A percentile compares a stretch with the other conserved stretches of the same genome.
Conservation (phyloP, 2,329 filamentous ascomycete genomes). For the Colletotrichum lini region DNA sequence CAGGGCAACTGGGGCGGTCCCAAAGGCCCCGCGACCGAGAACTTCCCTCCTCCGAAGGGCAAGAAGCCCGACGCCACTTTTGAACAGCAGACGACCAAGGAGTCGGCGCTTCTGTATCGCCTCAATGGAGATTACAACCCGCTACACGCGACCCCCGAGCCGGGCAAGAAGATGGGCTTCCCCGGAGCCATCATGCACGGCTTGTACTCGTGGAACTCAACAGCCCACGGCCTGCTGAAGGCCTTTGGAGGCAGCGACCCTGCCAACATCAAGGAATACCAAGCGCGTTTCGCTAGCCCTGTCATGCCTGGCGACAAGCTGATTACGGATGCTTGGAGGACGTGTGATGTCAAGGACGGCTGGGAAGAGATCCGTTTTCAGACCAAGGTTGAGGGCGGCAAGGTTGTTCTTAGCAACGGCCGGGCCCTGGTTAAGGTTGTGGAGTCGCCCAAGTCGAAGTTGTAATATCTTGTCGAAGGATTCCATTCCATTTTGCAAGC, state of each 20-base stretch:
- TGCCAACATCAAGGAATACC: slow-evolving; percentile 87
- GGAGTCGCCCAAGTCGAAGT: slow-evolving; percentile 70
- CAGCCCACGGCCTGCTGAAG: slow-evolving; percentile 80
- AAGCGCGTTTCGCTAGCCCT: slow-evolving; percentile 88
- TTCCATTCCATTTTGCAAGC: neutral
- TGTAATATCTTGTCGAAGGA: slow-evolving; percentile 59
- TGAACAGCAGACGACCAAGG: slow-evolving; percentile 77
- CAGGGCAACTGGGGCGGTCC: slow-evolving; percentile 90
- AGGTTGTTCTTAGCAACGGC: slow-evolving; percentile 90
- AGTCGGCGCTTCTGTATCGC: slow-evolving; percentile 84
- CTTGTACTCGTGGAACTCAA: slow-evolving; percentile 88
- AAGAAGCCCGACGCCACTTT: slow-evolving; percentile 79
- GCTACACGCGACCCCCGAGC: slow-evolving; percentile 88
- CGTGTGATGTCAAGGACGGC: slow-evolving; percentile 73
- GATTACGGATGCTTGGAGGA: slow-evolving; percentile 85
- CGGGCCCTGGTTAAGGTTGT: slow-evolving; percentile 81
- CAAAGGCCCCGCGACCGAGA: slow-evolving; percentile 86
- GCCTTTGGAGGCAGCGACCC: slow-evolving; percentile 83
- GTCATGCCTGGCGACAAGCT: slow-evolving; percentile 89
- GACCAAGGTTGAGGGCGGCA: slow-evolving; percentile 83
- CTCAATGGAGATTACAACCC: slow-evolving; percentile 97
- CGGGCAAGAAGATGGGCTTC: slow-evolving; percentile 91
- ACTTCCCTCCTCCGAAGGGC: slow-evolving; percentile 82
- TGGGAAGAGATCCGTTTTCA: slow-evolving; percentile 90
- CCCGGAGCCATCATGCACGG: slow-evolving; percentile 92